Evolutionary conservation across 2,329 filamentous ascomycete genomes (phyloP).

Genomic region (Westerdykella aurantiaca): DNA sequence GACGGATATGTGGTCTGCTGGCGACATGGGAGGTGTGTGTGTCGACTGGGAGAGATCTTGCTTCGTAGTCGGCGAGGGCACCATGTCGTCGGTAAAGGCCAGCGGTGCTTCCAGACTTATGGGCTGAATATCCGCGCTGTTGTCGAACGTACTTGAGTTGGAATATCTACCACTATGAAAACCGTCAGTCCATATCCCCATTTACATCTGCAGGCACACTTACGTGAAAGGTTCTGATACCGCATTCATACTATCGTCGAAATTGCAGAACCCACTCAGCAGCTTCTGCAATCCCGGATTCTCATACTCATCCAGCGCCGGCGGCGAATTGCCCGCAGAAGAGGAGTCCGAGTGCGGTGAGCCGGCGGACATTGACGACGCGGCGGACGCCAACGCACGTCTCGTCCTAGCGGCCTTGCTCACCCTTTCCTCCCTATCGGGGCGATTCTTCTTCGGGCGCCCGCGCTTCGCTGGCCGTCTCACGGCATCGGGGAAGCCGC

Average conservation of each 20-base stretch:
- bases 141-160: neutral
- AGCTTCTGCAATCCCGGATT: slow-evolving; percentile 14
- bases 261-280: slow-evolving; percentile 21
- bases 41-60: slow-evolving; percentile 32
- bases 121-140: slow-evolving; percentile 15
- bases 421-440: slow-evolving; percentile 53
- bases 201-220: neutral
- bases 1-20: slow-evolving; percentile 23
- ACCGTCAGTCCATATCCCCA: neutral
- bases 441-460: slow-evolving; percentile 57
- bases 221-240: slow-evolving; percentile 32
- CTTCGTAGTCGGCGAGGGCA: slow-evolving; percentile 27
- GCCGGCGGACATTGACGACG: slow-evolving; percentile 30
- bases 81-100: slow-evolving; percentile 25
- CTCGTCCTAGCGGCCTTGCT: slow-evolving; percentile 54
- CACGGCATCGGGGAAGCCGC: slow-evolving; percentile 78
- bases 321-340: slow-evolving; percentile 17
- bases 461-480: slow-evolving; percentile 63
- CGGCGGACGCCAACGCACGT: slow-evolving; percentile 28
- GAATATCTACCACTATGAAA: neutral
- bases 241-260: slow-evolving; percentile 23
- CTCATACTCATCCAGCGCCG: slow-evolving; percentile 22
- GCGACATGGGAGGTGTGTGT: slow-evolving; percentile 36
- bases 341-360: slow-evolving; percentile 29
- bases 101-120: slow-evolving; percentile 25